Conservation (phyloP, 163 green algal genomes). For the Smithsoniella earleae region DNA sequence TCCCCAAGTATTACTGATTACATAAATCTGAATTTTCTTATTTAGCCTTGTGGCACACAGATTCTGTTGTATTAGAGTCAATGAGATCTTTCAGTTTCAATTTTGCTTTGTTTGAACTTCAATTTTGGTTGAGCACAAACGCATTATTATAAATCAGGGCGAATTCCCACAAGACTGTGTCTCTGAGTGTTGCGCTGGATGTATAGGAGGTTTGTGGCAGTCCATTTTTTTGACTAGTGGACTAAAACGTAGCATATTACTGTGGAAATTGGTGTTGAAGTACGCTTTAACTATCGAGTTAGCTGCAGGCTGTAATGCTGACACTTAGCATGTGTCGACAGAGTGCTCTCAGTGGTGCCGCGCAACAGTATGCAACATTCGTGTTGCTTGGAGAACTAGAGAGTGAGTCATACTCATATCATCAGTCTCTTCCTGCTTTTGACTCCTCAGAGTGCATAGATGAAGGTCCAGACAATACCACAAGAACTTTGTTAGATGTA, state of each 20-base stretch:
- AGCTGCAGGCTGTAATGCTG: slow-evolving; percentile 13
- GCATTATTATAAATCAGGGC: background rate
- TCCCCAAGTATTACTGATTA: too few species aligned
- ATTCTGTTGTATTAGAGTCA: too few species aligned
- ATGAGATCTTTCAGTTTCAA: too few species aligned
- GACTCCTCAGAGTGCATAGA: background rate
- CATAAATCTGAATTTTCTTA: background rate
- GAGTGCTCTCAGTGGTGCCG: slow-evolving; percentile 14
- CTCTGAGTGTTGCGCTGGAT: too few species aligned
- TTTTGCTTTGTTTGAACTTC: too few species aligned
- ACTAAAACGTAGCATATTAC: background rate
- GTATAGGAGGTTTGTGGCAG: too few species aligned
- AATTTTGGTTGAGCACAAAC: background rate
- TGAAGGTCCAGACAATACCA: background rate
- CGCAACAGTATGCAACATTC: slow-evolving; percentile 15
- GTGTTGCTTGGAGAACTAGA: background rate
- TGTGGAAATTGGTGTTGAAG: background rate
- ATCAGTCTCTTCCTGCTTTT: background rate
- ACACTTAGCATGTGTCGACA: background rate
- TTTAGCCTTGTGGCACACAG: background rate
- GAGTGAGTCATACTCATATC: background rate
- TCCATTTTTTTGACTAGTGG: too few species aligned
- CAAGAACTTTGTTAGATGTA: background rate
- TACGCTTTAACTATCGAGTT: background rate
- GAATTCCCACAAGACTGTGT: too few species aligned